phyloP scores from a whole-genome alignment of 2,329 filamentous ascomycete species.

The Lachnellula hyalina region DNA sequence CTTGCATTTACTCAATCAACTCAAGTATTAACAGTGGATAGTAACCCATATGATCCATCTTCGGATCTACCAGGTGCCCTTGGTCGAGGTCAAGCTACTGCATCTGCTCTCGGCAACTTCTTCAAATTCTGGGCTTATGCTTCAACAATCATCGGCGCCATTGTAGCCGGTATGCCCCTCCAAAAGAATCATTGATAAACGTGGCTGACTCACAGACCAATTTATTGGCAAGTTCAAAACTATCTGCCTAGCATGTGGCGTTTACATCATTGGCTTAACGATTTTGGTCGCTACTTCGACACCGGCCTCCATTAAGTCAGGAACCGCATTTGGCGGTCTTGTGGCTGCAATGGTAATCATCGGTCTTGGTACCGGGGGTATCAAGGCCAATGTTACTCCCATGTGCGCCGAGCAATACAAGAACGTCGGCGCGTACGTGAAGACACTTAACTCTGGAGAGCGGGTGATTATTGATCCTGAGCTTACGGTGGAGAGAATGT shows the following conservation, averaged over 20 bases:
- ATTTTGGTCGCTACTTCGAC: constrained; percentile 49
- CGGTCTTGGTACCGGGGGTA: constrained; percentile 40
- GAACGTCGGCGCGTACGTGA: constrained; percentile 17
- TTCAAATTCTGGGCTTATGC: too few relatives aligned
- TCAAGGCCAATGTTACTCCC: constrained; percentile 37
- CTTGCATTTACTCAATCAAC: too few relatives aligned
- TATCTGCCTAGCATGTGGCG: constrained; percentile 44
- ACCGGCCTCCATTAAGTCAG: constrained; percentile 44
- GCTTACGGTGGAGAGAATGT: constrained; percentile 31
- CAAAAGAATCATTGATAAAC: too few relatives aligned
- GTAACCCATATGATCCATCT: too few relatives aligned
- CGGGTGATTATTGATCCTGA: constrained; percentile 32
- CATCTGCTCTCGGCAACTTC: too few relatives aligned
- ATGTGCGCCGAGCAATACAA: constrained; percentile 30
- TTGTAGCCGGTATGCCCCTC: too few relatives aligned
- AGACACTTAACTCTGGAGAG: constrained; percentile 26
- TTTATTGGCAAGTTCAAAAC: constrained; percentile 58
- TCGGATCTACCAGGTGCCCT: too few relatives aligned
- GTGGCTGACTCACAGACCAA: too few relatives aligned
- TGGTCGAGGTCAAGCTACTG: too few relatives aligned
- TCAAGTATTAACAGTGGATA: too few relatives aligned
- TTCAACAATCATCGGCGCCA: too few relatives aligned
- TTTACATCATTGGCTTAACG: constrained; percentile 46
- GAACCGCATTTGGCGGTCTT: constrained; percentile 34
- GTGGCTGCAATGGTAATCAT: constrained; percentile 44